A percentile compares a stretch with the other conserved stretches of the same genome.
Evolutionary conservation across 2,329 filamentous ascomycete species (phyloP).

Genomic region (Ophiostoma populinum): DNA sequence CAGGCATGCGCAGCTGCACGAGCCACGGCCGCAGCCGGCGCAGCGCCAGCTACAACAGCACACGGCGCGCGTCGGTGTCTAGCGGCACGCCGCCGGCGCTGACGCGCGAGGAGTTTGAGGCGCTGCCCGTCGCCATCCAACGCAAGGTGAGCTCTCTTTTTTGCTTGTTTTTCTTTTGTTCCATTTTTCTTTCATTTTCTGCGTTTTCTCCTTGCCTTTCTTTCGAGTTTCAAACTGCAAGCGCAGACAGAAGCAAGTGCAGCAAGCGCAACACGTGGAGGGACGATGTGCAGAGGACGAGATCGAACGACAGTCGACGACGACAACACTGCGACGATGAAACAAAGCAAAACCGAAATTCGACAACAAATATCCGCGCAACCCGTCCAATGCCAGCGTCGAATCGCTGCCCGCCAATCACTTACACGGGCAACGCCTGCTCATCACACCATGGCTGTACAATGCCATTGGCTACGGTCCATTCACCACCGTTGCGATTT

Average conservation of each 20-base stretch:
- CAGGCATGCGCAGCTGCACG: constrained; percentile 1
- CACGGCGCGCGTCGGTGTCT: constrained; percentile 12
- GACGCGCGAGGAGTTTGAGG: constrained; percentile 31
- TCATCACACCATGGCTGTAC: no score
- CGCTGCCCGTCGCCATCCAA: constrained; percentile 30
- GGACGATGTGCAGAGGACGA: background rate
- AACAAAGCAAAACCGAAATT: no score
- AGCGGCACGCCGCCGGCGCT: constrained; percentile 15
- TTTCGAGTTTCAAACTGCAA: background rate
- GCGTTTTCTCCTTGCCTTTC: background rate
- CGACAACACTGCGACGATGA: no score
- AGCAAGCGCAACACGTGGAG: background rate
- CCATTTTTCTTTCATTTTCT: background rate
- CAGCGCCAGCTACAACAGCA: constrained; percentile 6
- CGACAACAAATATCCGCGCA: no score
- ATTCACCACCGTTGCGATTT: no score
- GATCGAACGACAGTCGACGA: background rate
- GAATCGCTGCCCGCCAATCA: no score
- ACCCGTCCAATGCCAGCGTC: no score
- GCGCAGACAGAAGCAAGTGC: background rate
- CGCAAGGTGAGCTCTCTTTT: constrained; percentile 24
- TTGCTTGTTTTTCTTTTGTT: background rate
- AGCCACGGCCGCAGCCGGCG: constrained; percentile 4
- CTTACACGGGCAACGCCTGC: no score
- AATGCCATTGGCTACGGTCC: no score